phyloP scores from a whole-genome alignment of 1,284 basidiomycete species.

The Trametes pubescens region DNA sequence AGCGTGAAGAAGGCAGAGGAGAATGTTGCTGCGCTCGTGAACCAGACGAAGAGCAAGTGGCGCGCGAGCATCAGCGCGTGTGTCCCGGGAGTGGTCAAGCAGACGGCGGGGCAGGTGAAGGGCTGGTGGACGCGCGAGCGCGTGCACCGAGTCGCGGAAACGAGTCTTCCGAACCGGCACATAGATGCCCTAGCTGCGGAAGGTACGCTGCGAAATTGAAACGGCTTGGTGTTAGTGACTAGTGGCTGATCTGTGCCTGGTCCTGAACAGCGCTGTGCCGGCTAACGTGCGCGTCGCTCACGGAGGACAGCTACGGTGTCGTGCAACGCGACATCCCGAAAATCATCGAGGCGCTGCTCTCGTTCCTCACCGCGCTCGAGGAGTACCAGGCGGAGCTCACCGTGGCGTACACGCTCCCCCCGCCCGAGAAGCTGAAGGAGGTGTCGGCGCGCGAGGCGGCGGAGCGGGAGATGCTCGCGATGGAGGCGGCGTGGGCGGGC shows the following conservation, averaged over 20 bases:
- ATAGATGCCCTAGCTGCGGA: constrained; percentile 65
- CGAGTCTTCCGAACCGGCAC: constrained; percentile 62
- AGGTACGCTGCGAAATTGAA: constrained; percentile 59
- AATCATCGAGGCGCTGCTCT: constrained; percentile 77
- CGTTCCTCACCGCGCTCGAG: constrained; percentile 72
- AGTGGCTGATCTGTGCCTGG: background rate
- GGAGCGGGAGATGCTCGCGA: constrained; percentile 45
- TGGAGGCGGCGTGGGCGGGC: constrained; percentile 59
- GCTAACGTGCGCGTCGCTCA: constrained; percentile 75
- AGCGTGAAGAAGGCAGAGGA: constrained; percentile 36
- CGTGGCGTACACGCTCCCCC: constrained; percentile 46
- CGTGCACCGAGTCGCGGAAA: constrained; percentile 58
- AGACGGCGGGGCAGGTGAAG: constrained; percentile 33
- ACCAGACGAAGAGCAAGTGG: constrained; percentile 33
- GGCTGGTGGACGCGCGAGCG: constrained; percentile 70
- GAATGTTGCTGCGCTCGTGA: constrained; percentile 32
- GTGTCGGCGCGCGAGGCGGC: constrained; percentile 40
- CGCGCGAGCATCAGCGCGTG: constrained; percentile 30
- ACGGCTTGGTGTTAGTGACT: background rate
- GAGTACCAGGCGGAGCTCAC: constrained; percentile 61
- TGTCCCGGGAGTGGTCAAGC: constrained; percentile 45
- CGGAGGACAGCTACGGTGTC: constrained; percentile 82
- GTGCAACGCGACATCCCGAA: constrained; percentile 86
- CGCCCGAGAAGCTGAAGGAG: constrained; percentile 46
- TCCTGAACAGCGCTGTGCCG: constrained; percentile 75